Percentiles rank a stretch among this genome's conserved stretches.
Conservation (phyloP, 768 basidiomycete genomes). For the Mycena chlorophos region DNA sequence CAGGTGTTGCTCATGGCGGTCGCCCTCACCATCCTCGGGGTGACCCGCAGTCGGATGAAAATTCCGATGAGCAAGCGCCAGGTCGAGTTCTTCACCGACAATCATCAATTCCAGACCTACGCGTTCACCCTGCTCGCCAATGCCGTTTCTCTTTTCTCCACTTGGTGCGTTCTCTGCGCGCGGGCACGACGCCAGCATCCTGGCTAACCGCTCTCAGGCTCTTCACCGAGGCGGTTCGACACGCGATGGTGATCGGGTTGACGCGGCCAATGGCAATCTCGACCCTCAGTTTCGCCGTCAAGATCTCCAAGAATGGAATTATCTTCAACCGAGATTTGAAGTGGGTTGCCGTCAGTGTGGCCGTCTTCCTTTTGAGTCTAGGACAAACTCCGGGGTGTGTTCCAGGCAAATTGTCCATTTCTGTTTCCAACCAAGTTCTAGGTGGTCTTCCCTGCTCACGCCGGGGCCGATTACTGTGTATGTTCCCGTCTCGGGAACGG, state of each 20-base stretch:
- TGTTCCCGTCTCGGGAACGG: background rate
- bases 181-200: background rate
- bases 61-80: background rate
- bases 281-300: constrained; percentile 2
- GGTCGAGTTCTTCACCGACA: background rate
- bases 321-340: background rate
- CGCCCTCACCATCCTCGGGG: background rate
- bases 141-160: constrained; percentile 3
- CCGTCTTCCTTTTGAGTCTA: constrained; percentile 1
- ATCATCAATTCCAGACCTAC: constrained; percentile 7
- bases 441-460: constrained; percentile 11
- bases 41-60: background rate
- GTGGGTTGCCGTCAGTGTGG: constrained; percentile 3
- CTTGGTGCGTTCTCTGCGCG: constrained; percentile 2
- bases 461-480: background rate
- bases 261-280: constrained; percentile 3
- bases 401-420: background rate
- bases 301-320: background rate
- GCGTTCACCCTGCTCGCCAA: constrained; percentile 5
- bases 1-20: background rate
- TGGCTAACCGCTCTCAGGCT: background rate
- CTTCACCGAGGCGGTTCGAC: constrained; percentile 7
- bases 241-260: constrained; percentile 1
- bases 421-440: background rate
- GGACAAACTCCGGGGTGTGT: constrained; percentile 9